Evolutionary conservation across 768 basidiomycete species (phyloP).

Genomic region (Pisolithus marmoratus): DNA sequence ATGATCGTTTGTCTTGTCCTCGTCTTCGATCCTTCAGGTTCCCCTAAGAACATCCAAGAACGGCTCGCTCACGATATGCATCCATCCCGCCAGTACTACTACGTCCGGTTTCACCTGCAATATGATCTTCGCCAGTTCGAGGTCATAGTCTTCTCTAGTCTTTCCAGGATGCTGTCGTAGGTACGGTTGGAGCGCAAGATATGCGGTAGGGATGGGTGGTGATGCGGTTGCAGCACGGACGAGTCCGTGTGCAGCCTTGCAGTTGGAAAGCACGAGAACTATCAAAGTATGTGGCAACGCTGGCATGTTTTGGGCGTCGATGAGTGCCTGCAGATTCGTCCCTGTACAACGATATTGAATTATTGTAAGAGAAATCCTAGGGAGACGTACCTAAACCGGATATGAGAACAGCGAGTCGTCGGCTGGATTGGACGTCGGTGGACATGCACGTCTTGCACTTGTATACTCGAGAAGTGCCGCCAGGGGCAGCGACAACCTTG

Average conservation of each 20-base stretch:
- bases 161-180: slow-evolving; percentile 66
- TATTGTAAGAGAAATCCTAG: no score
- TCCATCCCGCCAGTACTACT: slow-evolving; percentile 94
- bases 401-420: slow-evolving; percentile 51
- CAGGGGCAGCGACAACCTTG: no score
- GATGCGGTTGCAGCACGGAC: slow-evolving; percentile 62
- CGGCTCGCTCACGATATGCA: slow-evolving; percentile 86
- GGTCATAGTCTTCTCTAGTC: slow-evolving; percentile 81
- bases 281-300: slow-evolving; percentile 68
- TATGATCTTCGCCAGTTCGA: slow-evolving; percentile 68
- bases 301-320: slow-evolving; percentile 79
- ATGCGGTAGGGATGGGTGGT: slow-evolving; percentile 76
- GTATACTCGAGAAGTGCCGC: no score
- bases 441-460: no score
- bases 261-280: slow-evolving; percentile 83
- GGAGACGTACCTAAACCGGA: slow-evolving; percentile 59
- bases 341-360: slow-evolving; percentile 41
- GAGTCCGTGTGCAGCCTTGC: slow-evolving; percentile 87
- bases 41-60: slow-evolving; percentile 67
- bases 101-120: slow-evolving; percentile 66
- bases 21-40: slow-evolving; percentile 20
- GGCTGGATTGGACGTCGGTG: no score
- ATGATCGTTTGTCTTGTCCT: slow-evolving; percentile 24
- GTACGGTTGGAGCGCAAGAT: slow-evolving; percentile 81
- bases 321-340: slow-evolving; percentile 92